phyloP scores from a whole-genome alignment of 2,329 filamentous ascomycete species.

The Diaporthe eres region DNA sequence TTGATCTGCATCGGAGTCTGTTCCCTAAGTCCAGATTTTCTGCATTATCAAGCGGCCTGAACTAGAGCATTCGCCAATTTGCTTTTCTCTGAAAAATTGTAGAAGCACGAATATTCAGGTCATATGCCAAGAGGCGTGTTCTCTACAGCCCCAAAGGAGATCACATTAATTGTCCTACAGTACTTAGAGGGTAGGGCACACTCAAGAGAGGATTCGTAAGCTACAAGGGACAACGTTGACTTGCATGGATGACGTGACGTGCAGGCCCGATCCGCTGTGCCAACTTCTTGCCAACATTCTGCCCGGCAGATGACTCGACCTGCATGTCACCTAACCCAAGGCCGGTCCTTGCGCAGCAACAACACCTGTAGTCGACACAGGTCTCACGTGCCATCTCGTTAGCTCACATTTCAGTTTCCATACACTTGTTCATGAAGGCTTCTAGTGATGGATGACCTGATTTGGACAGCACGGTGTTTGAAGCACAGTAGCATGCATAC shows the following conservation, averaged over 20 bases:
- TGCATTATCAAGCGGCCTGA: too few relatives aligned
- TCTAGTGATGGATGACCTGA: neutral
- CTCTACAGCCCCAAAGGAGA: neutral
- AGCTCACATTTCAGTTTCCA: neutral
- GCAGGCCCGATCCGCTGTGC: constrained; percentile 16
- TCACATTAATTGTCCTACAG: neutral
- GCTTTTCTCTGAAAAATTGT: neutral
- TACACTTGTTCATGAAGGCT: neutral
- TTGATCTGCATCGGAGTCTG: neutral
- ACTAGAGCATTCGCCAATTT: neutral
- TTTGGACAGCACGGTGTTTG: neutral
- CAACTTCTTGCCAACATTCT: constrained; percentile 21
- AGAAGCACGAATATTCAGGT: neutral
- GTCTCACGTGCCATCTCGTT: neutral
- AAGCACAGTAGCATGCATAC: neutral
- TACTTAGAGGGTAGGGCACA: too few relatives aligned
- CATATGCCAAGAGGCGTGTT: neutral
- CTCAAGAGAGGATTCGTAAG: neutral
- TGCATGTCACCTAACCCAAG: neutral
- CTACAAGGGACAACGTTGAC: neutral
- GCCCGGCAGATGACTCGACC: neutral
- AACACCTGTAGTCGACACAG: neutral
- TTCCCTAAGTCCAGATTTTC: neutral
- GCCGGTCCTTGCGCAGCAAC: too few relatives aligned
- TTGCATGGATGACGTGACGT: neutral